Base-by-base conservation (phyloP, 345 rosid species). In the Sonneratia caseolaris region DNA sequence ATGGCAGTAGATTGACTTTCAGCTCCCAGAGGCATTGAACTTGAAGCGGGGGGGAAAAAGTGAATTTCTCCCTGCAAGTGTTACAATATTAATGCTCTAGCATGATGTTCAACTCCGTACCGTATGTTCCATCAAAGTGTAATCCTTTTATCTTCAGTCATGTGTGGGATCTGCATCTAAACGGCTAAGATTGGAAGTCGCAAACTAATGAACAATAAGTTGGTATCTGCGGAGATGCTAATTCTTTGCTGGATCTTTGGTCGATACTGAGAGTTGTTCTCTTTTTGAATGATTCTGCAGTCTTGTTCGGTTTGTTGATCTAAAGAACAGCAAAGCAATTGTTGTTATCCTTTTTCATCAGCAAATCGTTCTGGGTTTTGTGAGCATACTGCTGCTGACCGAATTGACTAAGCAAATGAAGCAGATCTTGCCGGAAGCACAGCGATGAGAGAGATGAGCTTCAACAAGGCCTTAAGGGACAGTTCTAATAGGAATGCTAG, bases 1-100 rank as follows among this genome's bases (percentile, higher is more conserved):
- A 0, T 90, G 98, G 96, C 72, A 38, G 64, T 82, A 66, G 69
- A 66, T 42, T 12, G 15, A 47, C 13, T 13, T 47, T 13, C 15
- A 47, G 51, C 51, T 47, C 51, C 51, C 5, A 47, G 5, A 10
- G 51, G 51, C 51, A 9, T 9, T 47, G 51, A 47, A 47, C 51
- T 47, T 47, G 51, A 47, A 47, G 9, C 0, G 3, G 43, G 43
- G 43, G 9, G 9, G 43, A 40, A 40, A 40, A 40, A 40, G 43
- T 8, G 43, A 40, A 40, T 40, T 40, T 40, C 36, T 59, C 43
- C 5, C 32, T 22, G 15, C 64, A 59, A 62, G 37, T 62, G 37
- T 35, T 35, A 32, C 6, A 11, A 12, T 32, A 13, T 62, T 62
- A 27, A 37, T 62, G 66, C 66, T 62, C 66, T 62, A 27, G 66